These are phyloP conservation scores for Mrakia blollopis DNA, from an alignment of 768 basidiomycete species.

Conservation along the genomic window DNA sequence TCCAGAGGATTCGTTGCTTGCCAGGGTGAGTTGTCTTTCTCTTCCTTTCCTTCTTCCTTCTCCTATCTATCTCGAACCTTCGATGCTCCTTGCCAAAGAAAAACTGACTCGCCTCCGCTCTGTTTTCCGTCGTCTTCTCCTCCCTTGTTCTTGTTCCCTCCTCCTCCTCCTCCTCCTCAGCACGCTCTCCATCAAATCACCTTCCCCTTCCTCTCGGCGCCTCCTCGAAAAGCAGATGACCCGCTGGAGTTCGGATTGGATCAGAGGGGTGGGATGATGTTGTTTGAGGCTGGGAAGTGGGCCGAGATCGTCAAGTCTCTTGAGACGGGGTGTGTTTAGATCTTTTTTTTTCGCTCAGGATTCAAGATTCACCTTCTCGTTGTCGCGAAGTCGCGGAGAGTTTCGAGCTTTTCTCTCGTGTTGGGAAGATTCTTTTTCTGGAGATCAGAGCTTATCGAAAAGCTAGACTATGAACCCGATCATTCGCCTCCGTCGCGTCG, in stretches of 20 bases:
- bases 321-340: slow-evolving; percentile 30
- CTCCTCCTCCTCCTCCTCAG: slow-evolving; percentile 41
- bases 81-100: background rate
- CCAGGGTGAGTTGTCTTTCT: slow-evolving; percentile 7
- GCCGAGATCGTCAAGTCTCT: slow-evolving; percentile 27
- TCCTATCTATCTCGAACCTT: no score
- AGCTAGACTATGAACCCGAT: no score
- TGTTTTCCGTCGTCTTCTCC: no score
- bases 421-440: no score
- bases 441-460: no score
- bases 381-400: no score
- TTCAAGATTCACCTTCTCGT: no score
- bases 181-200: slow-evolving; percentile 54
- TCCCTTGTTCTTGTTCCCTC: background rate
- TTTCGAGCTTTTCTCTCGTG: no score
- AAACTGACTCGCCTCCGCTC: background rate
- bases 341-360: no score
- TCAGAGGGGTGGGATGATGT: slow-evolving; percentile 60
- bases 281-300: slow-evolving; percentile 46
- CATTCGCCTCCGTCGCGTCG: no score
- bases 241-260: slow-evolving; percentile 61
- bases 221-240: slow-evolving; percentile 56
- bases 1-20: slow-evolving; percentile 28
- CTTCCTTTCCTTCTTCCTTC: background rate
- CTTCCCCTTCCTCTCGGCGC: slow-evolving; percentile 54